Evolutionary conservation across 2,329 filamentous ascomycete species (phyloP), one percentile per base, ranked within the genome.

Genomic region (Pyrenophora teres): DNA sequence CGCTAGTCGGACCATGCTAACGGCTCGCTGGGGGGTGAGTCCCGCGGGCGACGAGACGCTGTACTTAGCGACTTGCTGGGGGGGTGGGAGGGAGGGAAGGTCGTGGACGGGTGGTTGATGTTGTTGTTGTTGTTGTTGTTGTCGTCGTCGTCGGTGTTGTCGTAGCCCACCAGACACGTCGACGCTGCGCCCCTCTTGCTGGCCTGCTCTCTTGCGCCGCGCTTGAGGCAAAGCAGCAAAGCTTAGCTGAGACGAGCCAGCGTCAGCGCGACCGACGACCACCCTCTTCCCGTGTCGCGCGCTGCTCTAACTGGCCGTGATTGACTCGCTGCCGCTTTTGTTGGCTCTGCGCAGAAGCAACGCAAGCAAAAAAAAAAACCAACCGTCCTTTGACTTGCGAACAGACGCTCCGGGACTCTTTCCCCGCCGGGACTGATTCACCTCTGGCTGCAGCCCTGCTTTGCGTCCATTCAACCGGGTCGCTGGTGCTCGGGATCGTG

Each of bases 401-500:
- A 21, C 58, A 52, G 53, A 54, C 57, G 57, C 64, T 51, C 36
- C 69, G 68, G 68, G 51, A 60, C 57, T 53, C 52, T 47, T 71
- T 69, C 70, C 68, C 68, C 68, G 63, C 49, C 19, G 23, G 63
- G 16, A 8, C 15, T 46, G 18, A 18, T 31, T 8, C 16, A 32
- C 44, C 52, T 52, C 52, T 43, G 48, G 42, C 52, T 47, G 47
- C 48, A 46, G 47, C 50, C 47, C 55, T 59, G 53, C 35, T 46
- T 46, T 38, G 46, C 39, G 32, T 48, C 45, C 37, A 42, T 40
- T 38, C 56, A 53, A 59, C 66, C 68, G 57, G 65, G 56, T 61
- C 62, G 68, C 68, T 61, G 66, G 66, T 65, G 54, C 56, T 62
- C 65, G 69, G 69, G 63, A 69, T 52, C 52, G 43, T 50, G 40